These are phyloP conservation scores for Macrophomina phaseolina DNA, from an alignment of 2,329 filamentous ascomycete species.

Conservation along the genomic window DNA sequence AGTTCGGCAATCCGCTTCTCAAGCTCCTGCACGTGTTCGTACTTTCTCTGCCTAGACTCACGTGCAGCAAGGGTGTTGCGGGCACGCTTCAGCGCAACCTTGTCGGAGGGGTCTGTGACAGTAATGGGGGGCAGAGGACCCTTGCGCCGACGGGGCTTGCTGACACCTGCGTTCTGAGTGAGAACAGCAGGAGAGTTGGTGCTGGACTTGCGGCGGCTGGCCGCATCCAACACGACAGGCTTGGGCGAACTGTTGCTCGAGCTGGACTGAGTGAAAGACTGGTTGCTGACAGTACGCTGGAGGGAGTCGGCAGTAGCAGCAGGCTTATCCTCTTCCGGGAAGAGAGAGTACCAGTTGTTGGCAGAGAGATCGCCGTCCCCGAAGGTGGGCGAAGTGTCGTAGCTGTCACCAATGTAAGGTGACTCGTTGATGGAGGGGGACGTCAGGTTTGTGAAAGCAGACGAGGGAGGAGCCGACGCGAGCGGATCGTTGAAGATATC, in stretches of 20 bases:
- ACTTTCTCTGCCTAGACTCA: slow-evolving; percentile 88
- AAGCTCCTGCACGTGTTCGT: slow-evolving; percentile 74
- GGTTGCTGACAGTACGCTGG: slow-evolving; percentile 49
- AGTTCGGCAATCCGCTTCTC: slow-evolving; percentile 75
- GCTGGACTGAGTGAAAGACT: slow-evolving; percentile 43
- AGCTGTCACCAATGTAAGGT: slow-evolving; percentile 72
- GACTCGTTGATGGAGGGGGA: slow-evolving; percentile 82
- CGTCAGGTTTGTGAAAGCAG: slow-evolving; percentile 81
- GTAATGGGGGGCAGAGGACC: slow-evolving; percentile 82
- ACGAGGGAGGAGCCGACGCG: slow-evolving; percentile 80
- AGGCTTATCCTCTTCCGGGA: slow-evolving; percentile 58
- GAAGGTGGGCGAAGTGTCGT: slow-evolving; percentile 81
- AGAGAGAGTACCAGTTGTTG: slow-evolving; percentile 74
- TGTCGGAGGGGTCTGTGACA: slow-evolving; percentile 71
- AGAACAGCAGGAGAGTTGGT: slow-evolving; percentile 51
- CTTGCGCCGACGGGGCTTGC: slow-evolving; percentile 72
- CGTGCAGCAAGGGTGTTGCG: slow-evolving; percentile 92
- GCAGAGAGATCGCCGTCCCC: slow-evolving; percentile 62
- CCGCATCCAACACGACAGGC: slow-evolving; percentile 34
- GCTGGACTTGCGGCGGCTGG: slow-evolving; percentile 46
- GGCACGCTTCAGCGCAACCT: slow-evolving; percentile 86
- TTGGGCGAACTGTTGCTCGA: slow-evolving; percentile 44
- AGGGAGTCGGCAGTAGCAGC: slow-evolving; percentile 41
- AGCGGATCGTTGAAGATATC: slow-evolving; percentile 76
- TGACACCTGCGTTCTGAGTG: slow-evolving; percentile 75